Evolutionary conservation across 2,329 filamentous ascomycete species (phyloP), one percentile per base, ranked within the genome.

Genomic region (Pseudopyricularia javanii): DNA sequence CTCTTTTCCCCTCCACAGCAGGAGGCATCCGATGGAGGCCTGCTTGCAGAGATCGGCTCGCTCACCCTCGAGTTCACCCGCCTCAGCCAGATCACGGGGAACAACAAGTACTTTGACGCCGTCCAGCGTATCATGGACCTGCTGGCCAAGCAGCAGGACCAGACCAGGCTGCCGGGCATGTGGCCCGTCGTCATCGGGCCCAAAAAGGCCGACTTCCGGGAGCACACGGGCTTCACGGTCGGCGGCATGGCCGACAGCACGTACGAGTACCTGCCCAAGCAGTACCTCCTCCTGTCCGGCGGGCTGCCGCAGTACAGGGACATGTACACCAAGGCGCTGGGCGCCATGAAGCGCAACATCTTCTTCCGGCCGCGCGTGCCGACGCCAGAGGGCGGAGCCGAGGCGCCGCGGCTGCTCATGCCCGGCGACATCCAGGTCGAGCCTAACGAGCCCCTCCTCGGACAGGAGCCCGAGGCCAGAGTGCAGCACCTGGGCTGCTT

Each of bases 21-120:
- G 49, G 54, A 49, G 7, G 67, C 67, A 22, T 64, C 69, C 43
- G 54, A 56, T 14, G 62, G 60, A 52, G 70, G 73, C 59, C 66
- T 70, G 3, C 66, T 67, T 7, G 74, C 74, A 28, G 71, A 70
- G n/a, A 67, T 68, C 15, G 86, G 85, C 32, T 86, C 84, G 9
- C 71, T 91, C 53, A 81, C 80, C 8, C 66, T 91, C 54, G 86
- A 91, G 62, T 88, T 91, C 62, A 88, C 84, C 2, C 74, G 86
- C 6, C 72, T 91, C 47, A 81, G 82, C 20, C 86, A 91, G 66
- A 70, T 91, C 54, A 88, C 86, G 0, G 80, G 79, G 50, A 74
- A 89, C 55, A 68, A 78, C 53, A 88, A 85, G 63, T 91, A 86
- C 67, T 90, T 85, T 64, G 85, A 88, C 66, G 85, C 84, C 5